Evolutionary conservation across 169 alveolate species (phyloP).

Genomic region (Plasmodium knowlesi): DNA sequence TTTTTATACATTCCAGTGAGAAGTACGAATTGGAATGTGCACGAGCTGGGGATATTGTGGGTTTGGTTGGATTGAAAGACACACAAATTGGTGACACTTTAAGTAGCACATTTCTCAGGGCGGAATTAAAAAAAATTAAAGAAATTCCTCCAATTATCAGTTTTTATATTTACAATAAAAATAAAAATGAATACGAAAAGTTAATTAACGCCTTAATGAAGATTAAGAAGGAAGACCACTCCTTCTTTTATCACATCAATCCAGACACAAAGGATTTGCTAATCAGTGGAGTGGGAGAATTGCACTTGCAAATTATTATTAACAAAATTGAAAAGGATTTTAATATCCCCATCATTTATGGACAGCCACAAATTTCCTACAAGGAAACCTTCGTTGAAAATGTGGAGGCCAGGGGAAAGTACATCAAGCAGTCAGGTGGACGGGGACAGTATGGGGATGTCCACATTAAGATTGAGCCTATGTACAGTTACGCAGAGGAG

Average conservation of each 20-base stretch:
- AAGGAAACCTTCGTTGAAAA: constrained; percentile 86
- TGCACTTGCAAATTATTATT: constrained; percentile 94
- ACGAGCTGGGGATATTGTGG: constrained; percentile 87
- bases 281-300: constrained; percentile 95
- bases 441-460: constrained; percentile 92
- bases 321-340: constrained; percentile 94
- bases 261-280: constrained; percentile 90
- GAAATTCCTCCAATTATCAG: constrained; percentile 90
- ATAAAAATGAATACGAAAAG: constrained; percentile 83
- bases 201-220: constrained; percentile 84
- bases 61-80: constrained; percentile 88
- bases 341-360: constrained; percentile 88
- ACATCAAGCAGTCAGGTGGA: constrained; percentile 91
- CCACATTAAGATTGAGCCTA: constrained; percentile 86
- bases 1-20: constrained; percentile 88
- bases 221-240: constrained; percentile 87
- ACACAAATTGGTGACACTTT: constrained; percentile 90
- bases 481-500: constrained; percentile 84
- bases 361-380: constrained; percentile 94
- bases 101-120: constrained; percentile 77
- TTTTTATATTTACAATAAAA: constrained; percentile 79
- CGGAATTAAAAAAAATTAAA: constrained; percentile 86
- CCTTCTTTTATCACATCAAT: constrained; percentile 81
- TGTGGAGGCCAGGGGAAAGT: constrained; percentile 85
- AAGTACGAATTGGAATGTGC: constrained; percentile 84